Base-by-base conservation (phyloP, 139 green algal species). In the Chlamydomonas urium region DNA sequence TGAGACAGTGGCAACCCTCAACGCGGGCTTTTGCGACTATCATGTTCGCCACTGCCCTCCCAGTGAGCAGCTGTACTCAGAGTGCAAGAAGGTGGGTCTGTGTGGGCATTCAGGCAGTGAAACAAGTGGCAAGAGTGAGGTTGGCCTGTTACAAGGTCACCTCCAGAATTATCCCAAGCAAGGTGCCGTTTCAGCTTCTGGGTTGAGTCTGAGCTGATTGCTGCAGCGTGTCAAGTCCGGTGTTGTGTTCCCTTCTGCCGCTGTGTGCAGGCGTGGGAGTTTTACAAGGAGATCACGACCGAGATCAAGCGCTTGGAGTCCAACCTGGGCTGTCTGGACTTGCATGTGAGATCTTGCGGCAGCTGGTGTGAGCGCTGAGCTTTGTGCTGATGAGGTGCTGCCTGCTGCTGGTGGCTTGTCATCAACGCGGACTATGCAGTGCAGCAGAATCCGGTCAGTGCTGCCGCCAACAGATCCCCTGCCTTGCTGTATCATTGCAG, bases 21-120 rank as follows among this genome's bases (percentile, higher is more conserved):
- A 96, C 67, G 88, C 79, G 0, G 91, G 84, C 17, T 87, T 94
- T 47, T 96, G 91, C 69, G 82, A 94, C 74, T 89, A 80, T 66
- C 86, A 93, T 77, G 66, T 83, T 4, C 62, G 65, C 17, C 65
- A 87, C 59, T 96, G 91, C 80, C 79, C 81, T 0, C 75, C 77
- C 6, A 81, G 72, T 2, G 70, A 89, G 34, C 80, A 93, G 81
- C 77, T 96, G 42, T 26, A 72, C 0, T 42, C 65, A 6, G 86
- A 90, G 69, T 95, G 90, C 73, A 67, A 67, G 23, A 67, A 26
- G 33, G 60, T 67, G 60, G 4, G 60, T 23, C 5, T 67, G 23
- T 47, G 14, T 50, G 42, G 42, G 42, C 10, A 50, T 14, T 14
- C 8, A 50, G 14, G 10, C 42, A 24, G 8, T 14, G 14, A 8